A percentile compares a stretch with the other conserved stretches of the same genome.
Conservation (phyloP, 2,329 filamentous ascomycete genomes). For the Endoconidiophora polonica region DNA sequence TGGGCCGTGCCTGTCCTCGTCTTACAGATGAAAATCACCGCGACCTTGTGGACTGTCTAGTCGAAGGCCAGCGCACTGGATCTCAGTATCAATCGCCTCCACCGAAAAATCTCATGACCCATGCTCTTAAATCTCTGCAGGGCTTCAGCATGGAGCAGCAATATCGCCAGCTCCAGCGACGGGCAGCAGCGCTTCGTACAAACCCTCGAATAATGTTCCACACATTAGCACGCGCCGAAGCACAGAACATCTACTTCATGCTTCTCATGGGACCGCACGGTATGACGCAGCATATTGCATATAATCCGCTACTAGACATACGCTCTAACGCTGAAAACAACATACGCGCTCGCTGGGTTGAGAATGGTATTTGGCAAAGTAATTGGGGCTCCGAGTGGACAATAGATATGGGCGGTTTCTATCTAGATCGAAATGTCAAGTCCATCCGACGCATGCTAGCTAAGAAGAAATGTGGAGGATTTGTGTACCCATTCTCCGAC, state of each 20-base stretch:
- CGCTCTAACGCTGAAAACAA: conserved; percentile 13
- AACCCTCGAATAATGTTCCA: background rate
- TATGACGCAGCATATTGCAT: background rate
- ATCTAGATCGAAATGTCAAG: background rate
- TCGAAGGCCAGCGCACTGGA: background rate
- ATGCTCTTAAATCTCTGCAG: background rate
- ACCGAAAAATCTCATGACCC: background rate
- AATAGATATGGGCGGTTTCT: background rate
- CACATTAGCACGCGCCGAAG: background rate
- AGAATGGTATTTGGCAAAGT: conserved; percentile 12
- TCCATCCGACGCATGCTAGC: background rate
- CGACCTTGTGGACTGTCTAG: background rate
- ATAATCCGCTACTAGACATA: background rate
- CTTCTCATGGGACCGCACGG: background rate
- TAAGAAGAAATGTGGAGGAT: no score
- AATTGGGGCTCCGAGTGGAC: conserved; percentile 12
- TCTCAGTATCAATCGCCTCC: background rate
- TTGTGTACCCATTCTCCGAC: background rate
- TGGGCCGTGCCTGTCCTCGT: background rate
- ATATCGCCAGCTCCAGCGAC: background rate
- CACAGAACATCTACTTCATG: background rate
- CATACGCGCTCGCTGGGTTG: conserved; percentile 10
- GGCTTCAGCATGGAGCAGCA: background rate
- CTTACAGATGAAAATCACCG: background rate
- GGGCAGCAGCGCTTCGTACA: background rate